Evolutionary conservation across 1,139 yeast species (phyloP).

Genomic region (Casaregolazyma suthepensis): DNA sequence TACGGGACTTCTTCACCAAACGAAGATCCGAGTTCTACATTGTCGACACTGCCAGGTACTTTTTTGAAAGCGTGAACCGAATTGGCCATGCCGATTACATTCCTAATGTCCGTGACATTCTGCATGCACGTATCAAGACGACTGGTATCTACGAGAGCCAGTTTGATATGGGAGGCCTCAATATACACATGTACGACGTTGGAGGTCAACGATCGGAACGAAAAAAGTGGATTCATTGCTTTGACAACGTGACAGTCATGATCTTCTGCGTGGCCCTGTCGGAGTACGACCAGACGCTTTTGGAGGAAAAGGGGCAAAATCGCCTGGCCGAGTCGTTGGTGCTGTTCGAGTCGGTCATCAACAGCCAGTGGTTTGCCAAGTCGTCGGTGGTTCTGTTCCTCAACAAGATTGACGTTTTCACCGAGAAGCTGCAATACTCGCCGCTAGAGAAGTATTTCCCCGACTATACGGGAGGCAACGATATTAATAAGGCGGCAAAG

Average conservation of each 20-base stretch:
- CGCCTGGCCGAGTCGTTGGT: conserved; percentile 81
- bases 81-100: conserved; percentile 55
- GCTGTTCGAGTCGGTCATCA: conserved; percentile 82
- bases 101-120: conserved; percentile 71
- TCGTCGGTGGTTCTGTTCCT: conserved; percentile 80
- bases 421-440: conserved; percentile 73
- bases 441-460: conserved; percentile 83
- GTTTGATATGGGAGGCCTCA: conserved; percentile 69
- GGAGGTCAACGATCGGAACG: conserved; percentile 95
- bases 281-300: conserved; percentile 80
- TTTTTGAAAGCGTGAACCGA: conserved; percentile 61
- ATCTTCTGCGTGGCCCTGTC: conserved; percentile 87
- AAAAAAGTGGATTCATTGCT: conserved; percentile 93
- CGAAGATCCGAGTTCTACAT: conserved; percentile 73
- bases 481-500: conserved; percentile 89
- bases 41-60: conserved; percentile 82
- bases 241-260: conserved; percentile 83
- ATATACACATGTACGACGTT: conserved; percentile 82
- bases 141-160: conserved; percentile 84
- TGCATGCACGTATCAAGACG: conserved; percentile 85
- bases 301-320: conserved; percentile 69
- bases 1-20: conserved; percentile 49
- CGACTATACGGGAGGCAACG: conserved; percentile 83
- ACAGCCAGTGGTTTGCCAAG: conserved; percentile 89
- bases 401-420: conserved; percentile 85